Percentiles rank a stretch among this genome's conserved stretches.
These are phyloP conservation scores for Paecilomyces variotii DNA, from an alignment of 2,329 filamentous ascomycete species.

Conservation along the genomic window DNA sequence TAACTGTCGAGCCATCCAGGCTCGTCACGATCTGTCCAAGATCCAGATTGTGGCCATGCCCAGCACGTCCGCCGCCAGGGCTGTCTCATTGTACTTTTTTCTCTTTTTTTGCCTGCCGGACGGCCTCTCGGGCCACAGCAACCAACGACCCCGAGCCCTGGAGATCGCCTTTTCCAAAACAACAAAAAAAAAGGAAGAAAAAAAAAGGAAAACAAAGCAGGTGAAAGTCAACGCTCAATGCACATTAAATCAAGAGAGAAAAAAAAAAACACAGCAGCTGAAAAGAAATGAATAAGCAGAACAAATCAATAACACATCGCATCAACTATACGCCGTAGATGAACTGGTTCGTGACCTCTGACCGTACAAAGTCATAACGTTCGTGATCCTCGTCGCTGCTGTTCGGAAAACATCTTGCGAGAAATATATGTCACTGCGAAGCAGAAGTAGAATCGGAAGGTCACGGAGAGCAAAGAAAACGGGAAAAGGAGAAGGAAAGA, in stretches of 20 bases:
- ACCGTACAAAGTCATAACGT: conserved; percentile 34
- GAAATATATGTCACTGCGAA: conserved; percentile 28
- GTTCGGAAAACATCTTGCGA: conserved; percentile 26
- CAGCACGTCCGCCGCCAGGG: neutral
- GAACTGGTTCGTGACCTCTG: conserved; percentile 15
- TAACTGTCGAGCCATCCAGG: neutral
- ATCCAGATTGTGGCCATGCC: neutral
- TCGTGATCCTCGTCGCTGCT: conserved; percentile 36
- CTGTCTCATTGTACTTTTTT: neutral
- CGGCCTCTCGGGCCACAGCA: neutral
- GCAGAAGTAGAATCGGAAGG: conserved; percentile 19
- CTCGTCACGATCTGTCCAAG: neutral
- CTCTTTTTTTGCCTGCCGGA: neutral
- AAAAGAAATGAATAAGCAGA: conserved; percentile 4
- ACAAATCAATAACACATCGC: conserved; percentile 7
- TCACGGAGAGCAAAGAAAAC: conserved; percentile 17
- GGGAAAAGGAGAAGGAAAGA: conserved; percentile 19
- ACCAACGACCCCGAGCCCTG: neutral
- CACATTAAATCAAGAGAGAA: conserved; percentile 2
- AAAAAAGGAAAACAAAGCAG: neutral
- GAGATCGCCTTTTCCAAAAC: neutral
- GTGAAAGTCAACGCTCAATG: conserved; percentile 1
- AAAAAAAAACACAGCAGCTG: conserved; percentile 1
- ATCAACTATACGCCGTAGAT: neutral
- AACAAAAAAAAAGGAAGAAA: neutral